These are phyloP conservation scores for Kingdonia uniflora DNA, from an alignment of 164 flowering plant species.

Conservation along the genomic window DNA sequence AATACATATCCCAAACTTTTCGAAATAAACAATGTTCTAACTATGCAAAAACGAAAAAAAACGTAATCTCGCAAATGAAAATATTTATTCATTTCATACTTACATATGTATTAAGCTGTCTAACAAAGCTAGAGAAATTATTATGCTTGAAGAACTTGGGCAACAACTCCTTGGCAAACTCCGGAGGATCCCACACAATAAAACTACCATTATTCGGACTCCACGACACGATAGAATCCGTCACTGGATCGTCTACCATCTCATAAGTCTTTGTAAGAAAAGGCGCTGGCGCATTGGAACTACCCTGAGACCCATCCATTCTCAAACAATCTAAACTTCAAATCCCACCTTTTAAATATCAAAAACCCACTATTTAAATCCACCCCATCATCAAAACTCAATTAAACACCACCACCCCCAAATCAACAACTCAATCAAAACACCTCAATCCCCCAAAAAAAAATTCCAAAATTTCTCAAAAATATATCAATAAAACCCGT, in stretches of 20 bases:
- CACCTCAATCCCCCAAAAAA: no score
- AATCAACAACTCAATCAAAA: no score
- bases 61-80: no score
- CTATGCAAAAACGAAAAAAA: not conserved
- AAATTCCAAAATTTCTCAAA: no score
- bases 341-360: not conserved
- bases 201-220: conserved; percentile 33
- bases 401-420: no score
- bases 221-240: conserved; percentile 51
- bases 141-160: conserved; percentile 70
- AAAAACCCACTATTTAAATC: not conserved
- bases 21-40: no score
- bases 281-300: conserved; percentile 43
- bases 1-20: not conserved
- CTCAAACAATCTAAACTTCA: no score
- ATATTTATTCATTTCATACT: conserved; percentile 13
- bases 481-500: no score
- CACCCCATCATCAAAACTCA: no score
- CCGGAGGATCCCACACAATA: conserved; percentile 54
- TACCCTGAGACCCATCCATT: conserved; percentile 42
- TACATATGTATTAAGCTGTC: conserved; percentile 73
- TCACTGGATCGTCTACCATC: conserved; percentile 47
- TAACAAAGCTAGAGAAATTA: conserved; percentile 61
- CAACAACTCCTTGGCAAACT: conserved; percentile 44
- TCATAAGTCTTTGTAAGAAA: conserved; percentile 60